Evolutionary conservation across 805 yeast species (phyloP).

Genomic region (Candida qinlingensis): DNA sequence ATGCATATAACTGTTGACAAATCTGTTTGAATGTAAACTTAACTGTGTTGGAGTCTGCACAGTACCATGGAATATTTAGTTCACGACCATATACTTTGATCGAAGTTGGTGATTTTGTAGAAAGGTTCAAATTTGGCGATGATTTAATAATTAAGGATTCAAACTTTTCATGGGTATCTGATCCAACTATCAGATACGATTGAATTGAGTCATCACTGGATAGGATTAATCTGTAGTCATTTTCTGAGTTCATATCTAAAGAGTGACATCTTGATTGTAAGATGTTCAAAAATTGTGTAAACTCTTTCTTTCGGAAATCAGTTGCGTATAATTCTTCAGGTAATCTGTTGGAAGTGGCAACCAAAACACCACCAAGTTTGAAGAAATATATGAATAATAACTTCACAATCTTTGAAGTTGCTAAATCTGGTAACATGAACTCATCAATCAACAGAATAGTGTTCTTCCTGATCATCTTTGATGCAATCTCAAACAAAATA

Average conservation of each 20-base stretch:
- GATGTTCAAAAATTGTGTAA: slow-evolving; percentile 50
- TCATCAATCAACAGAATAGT: slow-evolving; percentile 65
- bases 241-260: slow-evolving; percentile 53
- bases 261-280: slow-evolving; percentile 55
- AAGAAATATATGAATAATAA: slow-evolving; percentile 63
- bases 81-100: slow-evolving; percentile 54
- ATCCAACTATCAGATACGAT: slow-evolving; percentile 38
- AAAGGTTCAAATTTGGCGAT: neutral
- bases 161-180: neutral
- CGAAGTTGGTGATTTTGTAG: slow-evolving; percentile 15
- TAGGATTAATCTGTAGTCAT: slow-evolving; percentile 46
- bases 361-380: slow-evolving; percentile 68
- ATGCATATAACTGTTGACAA: slow-evolving; percentile 52
- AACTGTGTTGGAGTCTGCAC: slow-evolving; percentile 28
- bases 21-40: slow-evolving; percentile 47
- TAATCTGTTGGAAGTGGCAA: slow-evolving; percentile 67
- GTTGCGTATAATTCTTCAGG: slow-evolving; percentile 70
- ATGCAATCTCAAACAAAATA: slow-evolving; percentile 60
- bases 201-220: slow-evolving; percentile 9
- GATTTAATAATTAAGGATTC: neutral
- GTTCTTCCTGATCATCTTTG: slow-evolving; percentile 50
- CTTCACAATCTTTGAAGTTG: slow-evolving; percentile 65
- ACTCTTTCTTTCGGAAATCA: slow-evolving; percentile 53
- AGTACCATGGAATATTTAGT: slow-evolving; percentile 40
- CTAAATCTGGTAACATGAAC: slow-evolving; percentile 72